Evolutionary conservation across 345 rosid species (phyloP), one percentile per base, ranked within the genome.

Genomic region (Eucalyptus erythrocorys): DNA sequence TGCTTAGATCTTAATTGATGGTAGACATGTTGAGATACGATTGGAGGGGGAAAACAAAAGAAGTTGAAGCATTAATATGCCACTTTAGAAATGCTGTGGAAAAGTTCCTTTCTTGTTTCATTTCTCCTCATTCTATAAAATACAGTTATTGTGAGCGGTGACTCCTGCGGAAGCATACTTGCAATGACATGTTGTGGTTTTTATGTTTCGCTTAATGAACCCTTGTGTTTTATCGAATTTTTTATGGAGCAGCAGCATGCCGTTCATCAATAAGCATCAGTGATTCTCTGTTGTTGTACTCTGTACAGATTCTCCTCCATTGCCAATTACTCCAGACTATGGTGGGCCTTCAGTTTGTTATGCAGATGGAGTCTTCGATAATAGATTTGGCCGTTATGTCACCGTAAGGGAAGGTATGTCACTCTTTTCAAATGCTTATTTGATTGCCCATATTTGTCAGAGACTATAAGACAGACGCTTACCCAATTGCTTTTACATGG

Each of bases 281-380:
- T 43, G 12, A 37, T 76, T 37, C 47, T 76, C 30, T 86, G 85
- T 47, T 21, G 4, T 61, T 27, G 55, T 51, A 27, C 85, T 22
- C 5, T 88, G 86, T 47, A 71, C 91, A 96, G 98, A 90, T 94
- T 88, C 90, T 89, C 90, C 91, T 88, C 98, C 96, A 16, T 90
- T 82, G 34, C 96, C 99, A 32, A 91, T 97, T 86, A 97, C 99
- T 27, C 98, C 96, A 1, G 97, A 97, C 90, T 95, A 93, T 89
- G 97, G 98, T 16, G 92, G 89, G 61, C 95, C 96, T 11, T 88
- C 91, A 79, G 93, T 95, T 22, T 90, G 95, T 91, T 97, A 93
- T 91, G 98, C 97, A 40, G 99, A 97, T 92, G 99, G 99, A 85
- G 94, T 96, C 47, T 96, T 95, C 91, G 98, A 97, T 92, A n/a